Evolutionary conservation across 257 asterid genomes (phyloP), one percentile per base, ranked within the genome.

Genomic region (Solanum chmielewskii): DNA sequence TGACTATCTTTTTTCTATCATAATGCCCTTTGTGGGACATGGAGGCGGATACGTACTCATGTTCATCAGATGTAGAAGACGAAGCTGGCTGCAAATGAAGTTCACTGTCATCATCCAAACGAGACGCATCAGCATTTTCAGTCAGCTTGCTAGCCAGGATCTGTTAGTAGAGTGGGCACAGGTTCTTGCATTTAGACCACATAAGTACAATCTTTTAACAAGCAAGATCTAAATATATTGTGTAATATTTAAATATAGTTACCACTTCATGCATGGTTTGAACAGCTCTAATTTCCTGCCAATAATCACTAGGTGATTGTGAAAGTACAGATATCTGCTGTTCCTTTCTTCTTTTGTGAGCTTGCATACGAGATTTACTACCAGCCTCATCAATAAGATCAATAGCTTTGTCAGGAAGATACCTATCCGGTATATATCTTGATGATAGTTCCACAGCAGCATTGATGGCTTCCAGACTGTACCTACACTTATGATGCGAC

Each of bases 361-460:
- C 92, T 88, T 93, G 97, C 97, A 97, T 94, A 84, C 95, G 93
- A 89, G 99, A 97, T 93, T 94, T 95, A 90, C 99, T 97, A 90
- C 99, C 99, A 85, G 99, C 99, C 92, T 97, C 99, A 47, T 97
- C 99, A 45, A 97, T 93, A 64, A 97, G 97, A 93, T 97, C 99
- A 84, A 97, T 95, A 42, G 99, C 99, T 90, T 97, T 97, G 90
- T 97, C 99, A 56, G 99, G 99, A 89, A 97, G 99, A 91, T 95
- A 91, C 90, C 99, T 93, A 88, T 97, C 99, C 9, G 98, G 94
- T 85, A 97, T 95, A 89, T 94, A 97, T 89, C 98, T 92, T 76
- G 93, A 96, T 23, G 99, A 95, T 68, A 97, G 93, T 88, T 93
- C 91, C 86, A 97, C 99, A 64, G 99, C 99, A 76, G 99, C 99